Evolutionary conservation across 805 yeast genomes (phyloP).

Genomic region (Saccharomycopsis microspora): DNA sequence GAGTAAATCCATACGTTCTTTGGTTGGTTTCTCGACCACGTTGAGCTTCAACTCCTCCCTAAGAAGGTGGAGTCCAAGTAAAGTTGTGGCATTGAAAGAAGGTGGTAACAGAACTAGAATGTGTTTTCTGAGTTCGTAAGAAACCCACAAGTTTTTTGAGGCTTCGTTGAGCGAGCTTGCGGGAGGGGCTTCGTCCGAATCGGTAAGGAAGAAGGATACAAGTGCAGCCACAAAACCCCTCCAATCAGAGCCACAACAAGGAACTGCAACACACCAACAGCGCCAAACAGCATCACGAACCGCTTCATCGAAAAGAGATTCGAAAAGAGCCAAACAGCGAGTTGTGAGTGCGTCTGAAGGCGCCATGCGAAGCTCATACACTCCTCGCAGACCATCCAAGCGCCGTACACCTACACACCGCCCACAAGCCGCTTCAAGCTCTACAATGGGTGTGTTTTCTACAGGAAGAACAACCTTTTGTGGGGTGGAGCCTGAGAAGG

Average conservation of each 20-base stretch:
- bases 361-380: constrained; percentile 7
- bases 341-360: constrained; percentile 35
- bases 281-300: constrained; percentile 48
- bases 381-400: too few relatives aligned
- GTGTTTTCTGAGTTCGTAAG: too few relatives aligned
- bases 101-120: too few relatives aligned
- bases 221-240: constrained; percentile 41
- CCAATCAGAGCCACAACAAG: constrained; percentile 30
- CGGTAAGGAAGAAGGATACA: constrained; percentile 29
- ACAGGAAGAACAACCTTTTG: not conserved
- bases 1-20: constrained; percentile 36
- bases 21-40: constrained; percentile 27
- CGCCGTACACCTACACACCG: too few relatives aligned
- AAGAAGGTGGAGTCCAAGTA: constrained; percentile 60
- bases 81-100: constrained; percentile 18
- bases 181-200: constrained; percentile 11
- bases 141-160: too few relatives aligned
- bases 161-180: not conserved
- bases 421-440: too few relatives aligned
- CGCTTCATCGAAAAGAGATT: constrained; percentile 44
- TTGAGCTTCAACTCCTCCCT: constrained; percentile 67
- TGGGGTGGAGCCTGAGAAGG: constrained; percentile 36
- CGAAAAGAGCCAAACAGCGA: constrained; percentile 37
- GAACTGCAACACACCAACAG: constrained; percentile 49
- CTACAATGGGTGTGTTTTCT: too few relatives aligned